Base-by-base conservation (phyloP, 371 early-diverging fungal species). In the Capillidium heterosporum region DNA sequence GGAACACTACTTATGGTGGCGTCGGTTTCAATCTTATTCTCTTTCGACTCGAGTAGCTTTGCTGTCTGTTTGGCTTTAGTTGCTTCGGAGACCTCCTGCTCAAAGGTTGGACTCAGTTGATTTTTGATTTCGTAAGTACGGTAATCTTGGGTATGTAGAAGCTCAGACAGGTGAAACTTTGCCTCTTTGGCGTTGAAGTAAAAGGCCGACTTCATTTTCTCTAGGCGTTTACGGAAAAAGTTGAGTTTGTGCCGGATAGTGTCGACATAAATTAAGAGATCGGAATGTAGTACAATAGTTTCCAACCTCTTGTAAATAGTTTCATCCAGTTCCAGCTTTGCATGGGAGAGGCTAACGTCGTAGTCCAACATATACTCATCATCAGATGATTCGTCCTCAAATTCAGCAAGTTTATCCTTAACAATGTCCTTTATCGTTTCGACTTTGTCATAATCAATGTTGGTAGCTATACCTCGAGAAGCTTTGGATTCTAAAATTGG, bases 311-410 rank as follows among this genome's bases (percentile, higher is more conserved):
- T 23, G 47, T 47, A 47, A 5, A 47, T 47, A 11, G n/a, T 27
- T 11, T 27, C n/a, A 24, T 47, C 47, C 5, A 23, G 47, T 11
- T 27, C 10, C 8, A 27, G 23, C 47, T 7, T 11, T 11, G 47
- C 4, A 4, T 42, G 31, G 4, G 57, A 57, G 0, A 58, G 56
- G 21, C 61, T 55, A 10, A 47, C 46, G 54, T 57, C 35, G 19
- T 39, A 52, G 1, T 61, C 46, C 0, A 52, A 17, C 51, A 32
- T 10, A 61, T 61, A 47, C 23, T 47, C 47, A 27, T 47, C 10
- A 27, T 47, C 47, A 10, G 47, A 47, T n/a, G n/a, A n/a, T n/a
- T n/a, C n/a, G n/a, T n/a, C n/a, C n/a, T n/a, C n/a, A n/a, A n/a
- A n/a, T n/a, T n/a, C n/a, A n/a, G n/a, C n/a, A n/a, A n/a, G n/a